These are phyloP conservation scores for Dipteronia dyeriana DNA, from an alignment of 345 rosid genomes.

Conservation along the genomic window DNA sequence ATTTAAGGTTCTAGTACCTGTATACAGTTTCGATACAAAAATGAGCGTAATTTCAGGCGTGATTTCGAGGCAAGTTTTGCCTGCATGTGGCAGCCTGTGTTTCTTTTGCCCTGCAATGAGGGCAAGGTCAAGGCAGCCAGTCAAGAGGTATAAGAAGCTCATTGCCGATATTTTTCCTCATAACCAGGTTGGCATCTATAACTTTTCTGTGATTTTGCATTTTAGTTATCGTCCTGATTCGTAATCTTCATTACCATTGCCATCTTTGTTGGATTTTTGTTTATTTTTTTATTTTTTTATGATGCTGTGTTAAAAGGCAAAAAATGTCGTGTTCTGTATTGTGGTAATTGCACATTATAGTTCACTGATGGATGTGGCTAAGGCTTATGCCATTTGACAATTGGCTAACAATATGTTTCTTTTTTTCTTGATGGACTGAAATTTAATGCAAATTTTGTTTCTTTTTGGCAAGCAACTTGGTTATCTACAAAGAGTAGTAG, in stretches of 20 bases:
- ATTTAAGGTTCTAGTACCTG: slow-evolving; percentile 1
- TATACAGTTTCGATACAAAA: slow-evolving; percentile 23
- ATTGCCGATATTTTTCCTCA: slow-evolving; percentile 83
- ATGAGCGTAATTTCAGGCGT: slow-evolving; percentile 84
- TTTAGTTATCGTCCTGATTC: neutral
- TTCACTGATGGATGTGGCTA: neutral
- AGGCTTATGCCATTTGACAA: neutral
- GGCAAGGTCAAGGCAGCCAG: slow-evolving; percentile 95
- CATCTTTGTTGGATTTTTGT: neutral
- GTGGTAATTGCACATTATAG: neutral
- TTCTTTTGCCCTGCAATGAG: slow-evolving; percentile 82
- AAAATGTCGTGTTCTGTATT: neutral
- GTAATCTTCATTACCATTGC: neutral
- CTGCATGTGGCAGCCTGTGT: slow-evolving; percentile 91
- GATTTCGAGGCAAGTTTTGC: slow-evolving; percentile 87
- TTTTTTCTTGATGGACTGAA: neutral
- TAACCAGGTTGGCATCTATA: slow-evolving; percentile 56
- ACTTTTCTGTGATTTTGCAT: neutral
- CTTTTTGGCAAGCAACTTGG: slow-evolving; percentile 5
- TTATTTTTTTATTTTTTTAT: neutral
- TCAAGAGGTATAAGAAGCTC: slow-evolving; percentile 98
- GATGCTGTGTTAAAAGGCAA: slow-evolving; percentile 8
- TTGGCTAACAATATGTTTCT: neutral
- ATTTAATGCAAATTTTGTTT: neutral
- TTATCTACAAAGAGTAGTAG: neutral